A percentile compares a stretch with the other conserved stretches of the same genome.
These are phyloP conservation scores for Blastobotrys malaysiensis DNA, from an alignment of 1,139 yeast genomes.

Conservation along the genomic window DNA sequence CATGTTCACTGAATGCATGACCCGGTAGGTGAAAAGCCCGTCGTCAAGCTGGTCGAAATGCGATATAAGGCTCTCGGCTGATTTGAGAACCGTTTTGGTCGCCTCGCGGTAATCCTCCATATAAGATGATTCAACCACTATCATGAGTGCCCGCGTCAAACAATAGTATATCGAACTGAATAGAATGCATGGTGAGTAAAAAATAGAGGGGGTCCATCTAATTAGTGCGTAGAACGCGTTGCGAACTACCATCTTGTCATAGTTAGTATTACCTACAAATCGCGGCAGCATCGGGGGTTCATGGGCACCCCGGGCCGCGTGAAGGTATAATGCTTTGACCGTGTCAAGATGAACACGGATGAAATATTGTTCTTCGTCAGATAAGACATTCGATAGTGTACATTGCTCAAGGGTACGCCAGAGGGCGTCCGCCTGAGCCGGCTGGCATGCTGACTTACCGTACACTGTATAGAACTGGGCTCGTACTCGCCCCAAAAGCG, in stretches of 20 bases:
- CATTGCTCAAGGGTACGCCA: background rate
- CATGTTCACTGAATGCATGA: background rate
- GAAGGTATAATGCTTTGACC: background rate
- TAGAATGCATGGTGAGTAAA: conserved; percentile 2
- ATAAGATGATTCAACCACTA: background rate
- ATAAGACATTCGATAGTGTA: background rate
- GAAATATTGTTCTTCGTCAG: background rate
- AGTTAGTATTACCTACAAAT: background rate
- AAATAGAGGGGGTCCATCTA: background rate
- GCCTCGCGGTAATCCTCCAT: background rate
- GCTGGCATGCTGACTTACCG: background rate
- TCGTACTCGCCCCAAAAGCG: background rate
- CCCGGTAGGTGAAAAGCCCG: conserved; percentile 2
- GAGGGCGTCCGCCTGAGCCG: background rate
- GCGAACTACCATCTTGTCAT: background rate
- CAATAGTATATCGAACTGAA: conserved; percentile 2
- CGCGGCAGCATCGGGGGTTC: background rate
- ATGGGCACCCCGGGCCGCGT: background rate
- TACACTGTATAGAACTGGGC: background rate
- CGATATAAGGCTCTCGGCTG: background rate
- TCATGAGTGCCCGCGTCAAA: conserved; percentile 1
- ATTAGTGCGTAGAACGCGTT: background rate
- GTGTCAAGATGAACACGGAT: background rate
- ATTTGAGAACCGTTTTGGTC: background rate
- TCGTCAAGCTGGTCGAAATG: conserved; percentile 1